A percentile compares a stretch with the other conserved stretches of the same genome.
Evolutionary conservation across 192 early-diverging fungal species (phyloP).

Genomic region (Umbelopsis isabellina): DNA sequence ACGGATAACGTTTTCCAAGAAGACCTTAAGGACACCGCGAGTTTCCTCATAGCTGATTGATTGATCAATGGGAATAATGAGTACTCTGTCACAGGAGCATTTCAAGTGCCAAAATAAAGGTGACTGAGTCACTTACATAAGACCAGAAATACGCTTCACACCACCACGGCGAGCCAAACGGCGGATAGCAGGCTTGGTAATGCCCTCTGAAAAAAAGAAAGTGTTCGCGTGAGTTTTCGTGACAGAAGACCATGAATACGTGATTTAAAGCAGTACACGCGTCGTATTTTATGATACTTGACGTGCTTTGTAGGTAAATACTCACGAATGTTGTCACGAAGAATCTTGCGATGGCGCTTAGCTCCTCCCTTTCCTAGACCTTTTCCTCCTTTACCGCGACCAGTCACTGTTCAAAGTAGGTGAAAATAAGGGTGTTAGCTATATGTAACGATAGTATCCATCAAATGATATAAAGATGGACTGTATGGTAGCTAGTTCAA

Average conservation of each 20-base stretch:
- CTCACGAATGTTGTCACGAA: constrained; percentile 92
- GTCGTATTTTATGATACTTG: background rate
- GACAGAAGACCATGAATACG: background rate
- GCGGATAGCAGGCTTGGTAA: constrained; percentile 72
- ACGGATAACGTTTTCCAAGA: constrained; percentile 98
- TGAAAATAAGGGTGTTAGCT: background rate
- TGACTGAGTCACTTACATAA: constrained; percentile 39
- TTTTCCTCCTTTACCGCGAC: constrained; percentile 99
- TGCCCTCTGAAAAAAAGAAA: constrained; percentile 22
- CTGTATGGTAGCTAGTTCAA: too few species aligned
- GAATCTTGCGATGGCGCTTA: constrained; percentile 99
- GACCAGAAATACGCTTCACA: constrained; percentile 99
- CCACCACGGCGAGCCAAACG: constrained; percentile 99
- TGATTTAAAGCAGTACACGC: background rate
- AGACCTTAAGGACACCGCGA: constrained; percentile 95
- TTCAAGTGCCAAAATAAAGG: background rate
- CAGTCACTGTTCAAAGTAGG: constrained; percentile 74
- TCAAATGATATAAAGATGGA: too few species aligned
- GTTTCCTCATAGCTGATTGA: constrained; percentile 95
- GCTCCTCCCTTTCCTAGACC: constrained; percentile 99
- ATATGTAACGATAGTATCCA: too few species aligned
- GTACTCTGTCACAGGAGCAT: background rate
- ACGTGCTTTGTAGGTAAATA: background rate
- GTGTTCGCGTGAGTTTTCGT: background rate
- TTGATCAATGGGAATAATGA: background rate